Evolutionary conservation across 78 protist genomes (phyloP).

Genomic region (Dictyostelium purpureum): DNA sequence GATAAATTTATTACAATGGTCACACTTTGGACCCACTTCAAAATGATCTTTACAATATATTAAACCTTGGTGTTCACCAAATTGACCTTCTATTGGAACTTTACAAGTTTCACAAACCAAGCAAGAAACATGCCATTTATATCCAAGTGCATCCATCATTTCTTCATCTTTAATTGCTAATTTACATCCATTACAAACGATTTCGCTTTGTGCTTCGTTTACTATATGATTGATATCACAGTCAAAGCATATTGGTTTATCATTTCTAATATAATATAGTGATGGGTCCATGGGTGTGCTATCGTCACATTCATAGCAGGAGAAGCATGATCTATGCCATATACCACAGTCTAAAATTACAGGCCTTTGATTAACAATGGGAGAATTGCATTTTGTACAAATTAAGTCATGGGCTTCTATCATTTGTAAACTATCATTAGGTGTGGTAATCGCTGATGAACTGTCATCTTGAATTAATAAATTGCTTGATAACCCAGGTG

Average conservation of each 20-base stretch:
- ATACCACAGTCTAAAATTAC: slow-evolving; percentile 49
- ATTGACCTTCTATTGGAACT: slow-evolving; percentile 34
- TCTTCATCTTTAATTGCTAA: slow-evolving; percentile 28
- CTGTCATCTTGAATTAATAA: background rate
- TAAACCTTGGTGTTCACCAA: slow-evolving; percentile 64
- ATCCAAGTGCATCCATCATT: slow-evolving; percentile 73
- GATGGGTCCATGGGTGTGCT: slow-evolving; percentile 8
- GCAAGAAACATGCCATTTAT: slow-evolving; percentile 65
- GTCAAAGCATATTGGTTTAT: slow-evolving; percentile 35
- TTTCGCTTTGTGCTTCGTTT: background rate
- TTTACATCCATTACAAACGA: slow-evolving; percentile 50
- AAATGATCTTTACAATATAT: slow-evolving; percentile 70
- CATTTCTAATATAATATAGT: slow-evolving; percentile 18
- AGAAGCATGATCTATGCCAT: slow-evolving; percentile 44
- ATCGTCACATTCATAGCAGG: slow-evolving; percentile 22
- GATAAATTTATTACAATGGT: slow-evolving; percentile 10
- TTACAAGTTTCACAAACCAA: slow-evolving; percentile 24
- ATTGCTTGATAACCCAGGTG: background rate
- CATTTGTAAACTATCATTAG: background rate
- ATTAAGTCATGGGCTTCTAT: background rate
- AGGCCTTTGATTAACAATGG: slow-evolving; percentile 34
- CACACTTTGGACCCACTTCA: slow-evolving; percentile 30
- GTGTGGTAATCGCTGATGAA: background rate
- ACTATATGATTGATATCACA: slow-evolving; percentile 43
- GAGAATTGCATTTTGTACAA: background rate